Base-by-base conservation (phyloP, 495 filamentous ascomycete genomes). In the Neurospora africana region DNA sequence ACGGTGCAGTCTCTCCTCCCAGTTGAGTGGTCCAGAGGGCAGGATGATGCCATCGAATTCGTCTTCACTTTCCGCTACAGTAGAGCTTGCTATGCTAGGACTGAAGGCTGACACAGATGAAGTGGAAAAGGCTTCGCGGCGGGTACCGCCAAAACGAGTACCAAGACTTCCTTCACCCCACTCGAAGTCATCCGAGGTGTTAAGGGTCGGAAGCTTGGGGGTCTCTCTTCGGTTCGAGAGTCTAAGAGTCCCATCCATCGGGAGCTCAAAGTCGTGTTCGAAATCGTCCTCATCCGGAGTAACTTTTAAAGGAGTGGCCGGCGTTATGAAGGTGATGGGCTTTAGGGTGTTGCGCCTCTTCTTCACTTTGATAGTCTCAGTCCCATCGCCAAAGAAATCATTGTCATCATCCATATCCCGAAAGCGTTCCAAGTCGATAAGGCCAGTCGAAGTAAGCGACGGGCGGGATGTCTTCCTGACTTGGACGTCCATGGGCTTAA, bases 151-250 rank as follows among this genome's bases (percentile, higher is more conserved):
- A 81, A 94, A 91, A 69, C 95, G 87, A 65, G 94, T 95, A 36
- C 93, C 94, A 41, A 96, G 85, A 80, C 93, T 97, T 37, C 93
- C 93, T 81, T 98, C 95, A 39, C 92, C 90, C 94, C 94, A 97
- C 78, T 98, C 92, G 72, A 96, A 88, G 71, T 97, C 95, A 41
- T 95, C 93, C 69, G 91, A 82, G 9, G 83, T 81, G 68, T 83
- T 87, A 37, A 86, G 83, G 5, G 81, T 80, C 15, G 88, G 86
- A 19, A 85, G 88, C 73, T 84, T 87, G 4, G 89, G 84, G 27
- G 84, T 84, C 33, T 89, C 87, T 77, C 86, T 87, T 39, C 82
- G 85, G 65, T 83, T 82, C 35, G 89, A 86, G 43, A 94, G 84
- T 74, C 84, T 86, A 6, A 94, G 80, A 68, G 86, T 81, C 19